phyloP scores from a whole-genome alignment of 139 green algal genomes.

The Pseudopediastrum boryanum region DNA sequence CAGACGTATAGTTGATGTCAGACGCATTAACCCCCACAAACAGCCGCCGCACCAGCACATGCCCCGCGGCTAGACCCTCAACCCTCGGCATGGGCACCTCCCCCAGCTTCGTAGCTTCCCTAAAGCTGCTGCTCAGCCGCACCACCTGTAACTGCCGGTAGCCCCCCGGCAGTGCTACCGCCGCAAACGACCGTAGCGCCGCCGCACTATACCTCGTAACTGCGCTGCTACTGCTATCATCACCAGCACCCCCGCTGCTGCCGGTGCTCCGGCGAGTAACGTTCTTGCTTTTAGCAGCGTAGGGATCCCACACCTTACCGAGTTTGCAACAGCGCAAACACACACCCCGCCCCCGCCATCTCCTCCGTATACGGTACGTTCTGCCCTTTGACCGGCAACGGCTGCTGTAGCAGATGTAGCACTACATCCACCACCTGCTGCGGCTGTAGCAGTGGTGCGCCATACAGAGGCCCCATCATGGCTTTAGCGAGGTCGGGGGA shows the following conservation, averaged over 20 bases:
- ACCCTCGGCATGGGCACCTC: too few species aligned
- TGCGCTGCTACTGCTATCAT: not conserved
- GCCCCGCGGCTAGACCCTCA: too few species aligned
- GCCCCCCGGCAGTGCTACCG: slow-evolving; percentile 8
- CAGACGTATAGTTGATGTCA: slow-evolving; percentile 85
- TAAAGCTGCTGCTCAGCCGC: slow-evolving; percentile 68
- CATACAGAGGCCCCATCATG: slow-evolving; percentile 39
- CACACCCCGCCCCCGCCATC: slow-evolving; percentile 42
- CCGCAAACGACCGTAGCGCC: slow-evolving; percentile 39
- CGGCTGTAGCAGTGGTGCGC: slow-evolving; percentile 13
- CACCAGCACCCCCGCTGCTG: slow-evolving; percentile 7
- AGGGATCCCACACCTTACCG: slow-evolving; percentile 23
- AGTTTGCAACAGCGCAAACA: slow-evolving; percentile 57
- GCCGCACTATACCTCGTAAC: not conserved
- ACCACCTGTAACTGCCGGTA: slow-evolving; percentile 55
- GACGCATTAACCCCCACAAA: slow-evolving; percentile 80
- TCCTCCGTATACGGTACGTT: slow-evolving; percentile 18
- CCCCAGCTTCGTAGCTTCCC: slow-evolving; percentile 58
- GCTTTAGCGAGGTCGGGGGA: slow-evolving; percentile 15
- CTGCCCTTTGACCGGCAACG: not conserved
- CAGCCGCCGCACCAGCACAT: slow-evolving; percentile 69
- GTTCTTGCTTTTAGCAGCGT: not conserved
- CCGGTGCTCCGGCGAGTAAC: not conserved
- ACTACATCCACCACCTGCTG: slow-evolving; percentile 42
- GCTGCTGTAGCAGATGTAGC: not conserved